Base-by-base conservation (phyloP, 148 eudicot species). In the Amaranthus palmeri region DNA sequence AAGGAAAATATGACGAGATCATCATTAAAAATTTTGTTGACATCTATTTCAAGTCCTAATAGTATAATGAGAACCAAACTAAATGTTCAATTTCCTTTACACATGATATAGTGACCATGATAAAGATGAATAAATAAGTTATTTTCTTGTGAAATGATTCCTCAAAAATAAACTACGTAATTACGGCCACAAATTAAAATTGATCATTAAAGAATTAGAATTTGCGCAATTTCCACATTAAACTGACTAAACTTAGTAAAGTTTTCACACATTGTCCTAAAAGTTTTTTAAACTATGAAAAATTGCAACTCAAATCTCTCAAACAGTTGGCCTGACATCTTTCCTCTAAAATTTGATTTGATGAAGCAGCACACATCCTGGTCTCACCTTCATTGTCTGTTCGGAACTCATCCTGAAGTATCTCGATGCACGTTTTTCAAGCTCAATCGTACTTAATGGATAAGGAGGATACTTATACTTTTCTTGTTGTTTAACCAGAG, bases 361-460 rank as follows among this genome's bases (percentile, higher is more conserved):
- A 66, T 43, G 46, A 44, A 73, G 51, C 66, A 73, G 69, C 54
- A 68, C 54, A 41, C 6, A 8, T 51, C 56, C 73, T 17, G 66
- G 43, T 59, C 76, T 53, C 73, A 88, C 98, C 96, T 96, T 96
- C 99, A 96, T 96, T 67, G 97, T 92, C 36, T 83, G 87, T 63
- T 88, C 91, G 46, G 99, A 88, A 81, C 99, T 87, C 93, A 96
- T 92, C 65, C 93, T 79, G 74, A 89, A 92, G 84, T 92, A 88
- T 18, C 99, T 93, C 4, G 99, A 96, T 65, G 99, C 97, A 54
- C 99, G 97, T 70, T 90, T 96, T 78, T 96, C 99, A 72, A 96
- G 99, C 92, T 96, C 99, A 77, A 96, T 85, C 40, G 99, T 96
- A 80, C 88, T 92, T 70, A 96, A 74, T 49, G 99, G 99, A 82